These are phyloP conservation scores for Plasmodium gallinaceum DNA, from an alignment of 169 alveolate genomes.

Conservation along the genomic window DNA sequence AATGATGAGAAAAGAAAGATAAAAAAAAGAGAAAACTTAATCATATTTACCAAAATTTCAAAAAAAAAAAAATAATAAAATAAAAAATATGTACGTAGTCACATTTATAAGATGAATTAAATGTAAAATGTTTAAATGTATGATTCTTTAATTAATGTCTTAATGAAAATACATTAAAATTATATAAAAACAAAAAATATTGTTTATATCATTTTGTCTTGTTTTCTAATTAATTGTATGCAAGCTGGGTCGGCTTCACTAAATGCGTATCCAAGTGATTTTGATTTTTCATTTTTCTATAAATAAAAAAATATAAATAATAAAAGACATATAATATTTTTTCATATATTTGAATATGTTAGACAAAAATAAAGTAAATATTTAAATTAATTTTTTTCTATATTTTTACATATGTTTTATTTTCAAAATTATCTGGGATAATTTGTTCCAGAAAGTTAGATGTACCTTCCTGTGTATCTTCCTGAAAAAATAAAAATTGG, in stretches of 20 bases:
- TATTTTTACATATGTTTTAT: constrained; percentile 24
- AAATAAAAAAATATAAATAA: constrained; percentile 13
- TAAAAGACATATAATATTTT: background rate
- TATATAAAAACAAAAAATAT: background rate
- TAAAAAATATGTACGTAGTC: background rate
- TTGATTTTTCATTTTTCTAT: constrained; percentile 34
- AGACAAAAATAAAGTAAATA: background rate
- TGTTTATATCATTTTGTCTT: constrained; percentile 56
- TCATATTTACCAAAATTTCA: too few species aligned
- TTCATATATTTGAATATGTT: background rate
- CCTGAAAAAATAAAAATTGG: constrained; percentile 12
- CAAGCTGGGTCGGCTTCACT: constrained; percentile 78
- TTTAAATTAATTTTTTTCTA: background rate
- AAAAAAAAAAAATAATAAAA: too few species aligned
- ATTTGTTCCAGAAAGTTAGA: constrained; percentile 4
- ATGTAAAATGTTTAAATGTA: too few species aligned
- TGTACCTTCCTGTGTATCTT: constrained; percentile 16
- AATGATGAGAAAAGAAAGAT: too few species aligned
- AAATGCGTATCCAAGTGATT: constrained; percentile 69
- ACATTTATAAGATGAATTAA: background rate
- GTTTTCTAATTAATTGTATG: constrained; percentile 59
- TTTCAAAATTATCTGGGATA: background rate
- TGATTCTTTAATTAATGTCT: background rate
- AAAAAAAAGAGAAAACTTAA: too few species aligned
- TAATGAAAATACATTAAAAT: background rate